A percentile compares a stretch with the other conserved stretches of the same genome.
phyloP scores from a whole-genome alignment of 352 stramenopile genomes.

The Phytophthora citricola region DNA sequence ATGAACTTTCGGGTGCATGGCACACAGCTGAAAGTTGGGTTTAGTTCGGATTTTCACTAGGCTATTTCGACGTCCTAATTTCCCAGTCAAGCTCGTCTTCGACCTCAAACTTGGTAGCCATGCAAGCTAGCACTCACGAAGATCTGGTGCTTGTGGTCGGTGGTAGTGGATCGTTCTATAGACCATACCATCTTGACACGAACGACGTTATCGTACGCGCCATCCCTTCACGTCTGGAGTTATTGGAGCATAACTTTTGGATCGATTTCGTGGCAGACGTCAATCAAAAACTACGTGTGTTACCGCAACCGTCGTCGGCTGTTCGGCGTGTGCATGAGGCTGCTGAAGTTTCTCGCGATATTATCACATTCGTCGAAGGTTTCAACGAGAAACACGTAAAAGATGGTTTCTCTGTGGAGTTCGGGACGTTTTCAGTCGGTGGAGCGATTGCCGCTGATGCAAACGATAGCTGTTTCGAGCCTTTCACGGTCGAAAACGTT shows the following conservation, averaged over 20 bases:
- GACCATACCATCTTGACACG: conserved; percentile 82
- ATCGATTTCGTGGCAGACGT: conserved; percentile 82
- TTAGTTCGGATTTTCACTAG: conserved; percentile 85
- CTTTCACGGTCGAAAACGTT: conserved; percentile 35
- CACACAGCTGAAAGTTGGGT: conserved; percentile 81
- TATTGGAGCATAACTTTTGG: conserved; percentile 85
- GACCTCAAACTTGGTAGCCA: conserved; percentile 35
- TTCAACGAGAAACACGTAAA: conserved; percentile 74
- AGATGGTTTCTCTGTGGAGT: conserved; percentile 60
- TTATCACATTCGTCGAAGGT: conserved; percentile 52
- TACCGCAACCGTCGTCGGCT: conserved; percentile 64
- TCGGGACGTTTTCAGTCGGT: conserved; percentile 62
- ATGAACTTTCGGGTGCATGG: conserved; percentile 82
- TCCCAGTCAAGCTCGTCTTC: conserved; percentile 37
- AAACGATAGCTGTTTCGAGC: conserved; percentile 55
- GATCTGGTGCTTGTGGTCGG: conserved; percentile 66
- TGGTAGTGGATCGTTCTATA: conserved; percentile 83
- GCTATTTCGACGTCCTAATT: conserved; percentile 83
- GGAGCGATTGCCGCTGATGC: conserved; percentile 37
- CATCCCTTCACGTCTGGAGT: conserved; percentile 66
- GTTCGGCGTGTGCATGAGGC: conserved; percentile 45
- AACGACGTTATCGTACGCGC: conserved; percentile 85
- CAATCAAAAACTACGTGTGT: conserved; percentile 70
- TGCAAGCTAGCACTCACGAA: conserved; percentile 32
- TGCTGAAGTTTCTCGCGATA: conserved; percentile 35